These are phyloP conservation scores for Camellia granthamiana DNA, from an alignment of 148 eudicot species.

Conservation along the genomic window DNA sequence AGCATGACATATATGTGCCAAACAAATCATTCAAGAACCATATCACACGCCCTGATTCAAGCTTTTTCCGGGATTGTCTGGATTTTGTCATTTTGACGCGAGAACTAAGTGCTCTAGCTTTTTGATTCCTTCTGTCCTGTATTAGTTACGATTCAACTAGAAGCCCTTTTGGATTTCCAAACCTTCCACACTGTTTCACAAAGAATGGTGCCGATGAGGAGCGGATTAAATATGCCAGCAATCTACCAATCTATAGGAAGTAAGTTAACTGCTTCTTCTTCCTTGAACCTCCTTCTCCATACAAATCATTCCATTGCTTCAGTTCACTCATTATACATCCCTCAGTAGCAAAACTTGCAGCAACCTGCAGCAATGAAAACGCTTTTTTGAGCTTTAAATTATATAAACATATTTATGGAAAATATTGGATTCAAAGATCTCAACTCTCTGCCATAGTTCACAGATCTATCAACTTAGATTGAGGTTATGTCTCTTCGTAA, in stretches of 20 bases:
- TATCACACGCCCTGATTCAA: background rate
- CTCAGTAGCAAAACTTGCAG: slow-evolving; percentile 84
- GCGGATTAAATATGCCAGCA: background rate
- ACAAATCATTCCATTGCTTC: slow-evolving; percentile 87
- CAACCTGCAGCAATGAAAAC: slow-evolving; percentile 49
- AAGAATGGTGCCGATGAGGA: background rate
- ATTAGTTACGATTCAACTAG: background rate
- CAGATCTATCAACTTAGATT: background rate
- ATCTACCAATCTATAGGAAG: slow-evolving; percentile 48
- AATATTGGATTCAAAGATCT: background rate
- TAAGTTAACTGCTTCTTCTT: slow-evolving; percentile 84
- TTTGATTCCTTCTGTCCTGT: background rate
- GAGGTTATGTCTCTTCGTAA: background rate
- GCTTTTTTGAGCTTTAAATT: background rate
- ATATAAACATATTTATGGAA: background rate
- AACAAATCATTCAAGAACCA: slow-evolving; percentile 3
- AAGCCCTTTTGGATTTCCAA: background rate
- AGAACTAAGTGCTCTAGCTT: background rate
- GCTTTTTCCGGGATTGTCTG: slow-evolving; percentile 9
- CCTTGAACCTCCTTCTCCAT: slow-evolving; percentile 95
- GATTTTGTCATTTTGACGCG: background rate
- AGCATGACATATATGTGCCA: slow-evolving; percentile 13
- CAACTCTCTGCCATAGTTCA: background rate
- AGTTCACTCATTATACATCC: slow-evolving; percentile 82
- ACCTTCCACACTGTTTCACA: slow-evolving; percentile 8